These are phyloP conservation scores for Diversispora epigaea DNA, from an alignment of 192 early-diverging fungal genomes.

Conservation along the genomic window DNA sequence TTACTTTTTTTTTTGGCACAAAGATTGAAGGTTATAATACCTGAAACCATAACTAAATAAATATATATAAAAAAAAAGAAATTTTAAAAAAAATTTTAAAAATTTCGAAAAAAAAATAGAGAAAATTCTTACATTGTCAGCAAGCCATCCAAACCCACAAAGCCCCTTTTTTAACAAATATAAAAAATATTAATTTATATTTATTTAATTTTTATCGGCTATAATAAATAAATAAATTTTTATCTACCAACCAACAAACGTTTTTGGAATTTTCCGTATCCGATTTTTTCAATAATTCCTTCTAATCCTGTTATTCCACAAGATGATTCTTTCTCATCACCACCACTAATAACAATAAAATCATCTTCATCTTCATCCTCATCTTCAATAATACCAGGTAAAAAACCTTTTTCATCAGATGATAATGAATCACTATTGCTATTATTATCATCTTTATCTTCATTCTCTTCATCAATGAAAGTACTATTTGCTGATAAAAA, in stretches of 20 bases:
- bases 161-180: conserved; percentile 45
- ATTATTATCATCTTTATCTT: too few species aligned
- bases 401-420: too few species aligned
- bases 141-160: conserved; percentile 84
- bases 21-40: conserved; percentile 31
- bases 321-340: neutral
- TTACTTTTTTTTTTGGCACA: neutral
- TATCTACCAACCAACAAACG: conserved; percentile 48
- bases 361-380: neutral
- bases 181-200: neutral
- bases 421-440: too few species aligned
- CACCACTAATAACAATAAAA: neutral
- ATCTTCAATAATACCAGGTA: neutral
- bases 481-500: too few species aligned
- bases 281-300: conserved; percentile 64
- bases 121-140: conserved; percentile 78
- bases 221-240: neutral
- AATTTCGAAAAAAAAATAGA: neutral
- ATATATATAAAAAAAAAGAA: conserved; percentile 10
- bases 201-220: neutral
- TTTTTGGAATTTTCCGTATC: conserved; percentile 72
- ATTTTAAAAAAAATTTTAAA: neutral
- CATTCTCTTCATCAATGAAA: too few species aligned
- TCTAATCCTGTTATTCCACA: conserved; percentile 40
- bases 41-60: conserved; percentile 63